Evolutionary conservation across 352 stramenopile genomes (phyloP).

Genomic region (Globisporangium barbulae): DNA sequence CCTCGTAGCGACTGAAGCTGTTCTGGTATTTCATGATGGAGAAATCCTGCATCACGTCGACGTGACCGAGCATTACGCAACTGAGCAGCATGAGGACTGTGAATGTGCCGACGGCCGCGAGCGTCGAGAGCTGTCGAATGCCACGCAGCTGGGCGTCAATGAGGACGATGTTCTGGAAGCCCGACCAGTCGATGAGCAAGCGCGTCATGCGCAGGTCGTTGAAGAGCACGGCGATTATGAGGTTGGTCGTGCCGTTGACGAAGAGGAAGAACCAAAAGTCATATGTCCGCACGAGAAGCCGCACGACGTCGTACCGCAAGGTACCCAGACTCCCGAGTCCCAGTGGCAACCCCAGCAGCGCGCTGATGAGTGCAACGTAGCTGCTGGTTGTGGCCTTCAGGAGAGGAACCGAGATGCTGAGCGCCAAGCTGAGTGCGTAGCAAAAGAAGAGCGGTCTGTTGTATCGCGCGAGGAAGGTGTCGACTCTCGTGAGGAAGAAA

Average conservation of each 20-base stretch:
- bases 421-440: conserved; percentile 17
- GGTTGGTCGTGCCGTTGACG: conserved; percentile 22
- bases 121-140: conserved; percentile 16
- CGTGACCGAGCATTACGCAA: conserved; percentile 21
- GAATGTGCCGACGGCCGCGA: conserved; percentile 11
- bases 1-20: conserved; percentile 12
- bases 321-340: conserved; percentile 25
- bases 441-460: conserved; percentile 21
- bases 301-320: conserved; percentile 35
- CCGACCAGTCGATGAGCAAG: conserved; percentile 27
- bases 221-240: conserved; percentile 26
- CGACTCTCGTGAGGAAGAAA: conserved; percentile 18
- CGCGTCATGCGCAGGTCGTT: conserved; percentile 25
- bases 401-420: conserved; percentile 24
- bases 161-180: conserved; percentile 28
- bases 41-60: conserved; percentile 19
- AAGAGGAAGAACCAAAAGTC: conserved; percentile 43
- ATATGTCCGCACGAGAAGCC: conserved; percentile 28
- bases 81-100: conserved; percentile 22
- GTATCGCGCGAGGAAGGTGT: conserved; percentile 23
- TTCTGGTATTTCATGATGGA: conserved; percentile 17
- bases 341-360: conserved; percentile 24
- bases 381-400: conserved; percentile 15
- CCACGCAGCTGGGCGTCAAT: conserved; percentile 30
- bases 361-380: conserved; percentile 17